Base-by-base conservation (phyloP, 495 filamentous ascomycete species). In the Peziza echinospora region DNA sequence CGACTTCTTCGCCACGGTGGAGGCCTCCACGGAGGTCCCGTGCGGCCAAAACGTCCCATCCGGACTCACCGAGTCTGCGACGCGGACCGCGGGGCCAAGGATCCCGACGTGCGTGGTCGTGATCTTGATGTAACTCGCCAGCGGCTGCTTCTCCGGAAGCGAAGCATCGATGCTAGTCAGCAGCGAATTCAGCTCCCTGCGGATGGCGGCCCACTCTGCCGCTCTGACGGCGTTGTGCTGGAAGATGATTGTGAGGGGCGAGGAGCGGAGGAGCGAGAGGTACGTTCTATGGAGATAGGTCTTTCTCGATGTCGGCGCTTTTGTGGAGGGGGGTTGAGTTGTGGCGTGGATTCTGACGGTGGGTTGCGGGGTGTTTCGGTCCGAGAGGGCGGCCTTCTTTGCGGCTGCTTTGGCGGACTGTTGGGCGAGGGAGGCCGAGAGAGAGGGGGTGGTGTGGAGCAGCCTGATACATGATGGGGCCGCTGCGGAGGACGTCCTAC, bases 221-320 rank as follows among this genome's bases (percentile, higher is more conserved):
- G 85, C 75, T 45, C 78, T 80, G 44, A 97, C 67, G 62, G 94
- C 96, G 71, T 86, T 93, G 71, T 96, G 89, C 64, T 96, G 87
- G 70, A 97, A 87, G 55, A 96, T 67, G 49, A 97, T 72, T 57
- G 93, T 78, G 21, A 96, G 64, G 41, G 89, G 85, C 16, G 82
- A 77, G 28, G 85, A 85, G 39, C 82, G 84, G 50, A 97, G 75
- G 49, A 94, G 70, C 6, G 91, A 91, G 48, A 86, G 87, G 67
- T 97, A 97, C 62, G 80, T 73, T 43, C 89, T 77, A 52, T 91
- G 78, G 40, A 97, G 77, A 62, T 96, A 87, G n/a, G 87, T 78
- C 66, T 94, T 92, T 51, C 89, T 82, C 58, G 77, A 73, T 53
- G 91, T 79, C 30, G 87, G 73, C 24, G 76, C 79, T 53, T 84